These are phyloP conservation scores for Tagetes patula DNA, from an alignment of 129 eudicot genomes.

Conservation along the genomic window DNA sequence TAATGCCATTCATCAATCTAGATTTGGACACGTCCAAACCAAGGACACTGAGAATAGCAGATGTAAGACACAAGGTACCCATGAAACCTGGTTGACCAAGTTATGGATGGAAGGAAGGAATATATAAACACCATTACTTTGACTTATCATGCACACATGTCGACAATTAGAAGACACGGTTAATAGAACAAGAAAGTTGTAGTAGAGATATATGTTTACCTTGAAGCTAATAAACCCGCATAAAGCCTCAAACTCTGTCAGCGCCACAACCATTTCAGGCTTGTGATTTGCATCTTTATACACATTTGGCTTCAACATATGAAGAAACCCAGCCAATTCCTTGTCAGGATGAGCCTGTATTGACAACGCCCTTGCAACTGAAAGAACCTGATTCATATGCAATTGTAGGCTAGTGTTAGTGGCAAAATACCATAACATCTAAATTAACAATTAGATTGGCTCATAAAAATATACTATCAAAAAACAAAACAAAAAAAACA, in stretches of 20 bases:
- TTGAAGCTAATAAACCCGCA: slow-evolving; percentile 74
- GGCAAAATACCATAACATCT: background rate
- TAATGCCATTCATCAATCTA: background rate
- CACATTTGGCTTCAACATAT: slow-evolving; percentile 53
- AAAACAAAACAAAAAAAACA: background rate
- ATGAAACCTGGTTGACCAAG: slow-evolving; percentile 11
- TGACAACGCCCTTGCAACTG: slow-evolving; percentile 79
- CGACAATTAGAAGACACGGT: slow-evolving; percentile 12
- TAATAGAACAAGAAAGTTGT: background rate
- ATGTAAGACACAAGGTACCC: background rate
- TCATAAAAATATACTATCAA: background rate
- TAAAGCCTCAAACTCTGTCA: slow-evolving; percentile 87
- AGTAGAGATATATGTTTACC: slow-evolving; percentile 40
- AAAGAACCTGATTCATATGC: slow-evolving; percentile 62
- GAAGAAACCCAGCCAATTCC: slow-evolving; percentile 63
- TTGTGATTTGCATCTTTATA: slow-evolving; percentile 91
- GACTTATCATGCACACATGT: slow-evolving; percentile 1
- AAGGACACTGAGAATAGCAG: background rate
- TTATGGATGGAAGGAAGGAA: slow-evolving; percentile 1
- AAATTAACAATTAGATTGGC: background rate
- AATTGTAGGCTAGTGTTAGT: background rate
- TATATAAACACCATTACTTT: background rate
- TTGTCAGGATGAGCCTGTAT: slow-evolving; percentile 95
- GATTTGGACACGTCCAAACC: background rate
- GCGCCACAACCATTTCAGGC: slow-evolving; percentile 97